A percentile compares a stretch with the other conserved stretches of the same genome.
These are phyloP conservation scores for Sarocladiaceae sp. DNA, from an alignment of 2,329 filamentous ascomycete species.

Conservation along the genomic window DNA sequence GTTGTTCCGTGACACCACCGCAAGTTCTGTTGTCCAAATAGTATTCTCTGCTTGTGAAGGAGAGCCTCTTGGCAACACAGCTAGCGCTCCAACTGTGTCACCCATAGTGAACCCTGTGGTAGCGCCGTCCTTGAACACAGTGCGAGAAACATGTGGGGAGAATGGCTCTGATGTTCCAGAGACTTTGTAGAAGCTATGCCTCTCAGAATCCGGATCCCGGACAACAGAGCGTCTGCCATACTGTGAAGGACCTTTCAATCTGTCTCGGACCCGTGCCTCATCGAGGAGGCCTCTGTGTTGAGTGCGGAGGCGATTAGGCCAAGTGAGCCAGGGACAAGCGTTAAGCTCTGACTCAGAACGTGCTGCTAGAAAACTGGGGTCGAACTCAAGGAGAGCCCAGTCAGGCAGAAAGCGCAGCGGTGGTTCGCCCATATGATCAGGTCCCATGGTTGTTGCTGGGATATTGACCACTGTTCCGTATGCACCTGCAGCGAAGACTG, in stretches of 20 bases:
- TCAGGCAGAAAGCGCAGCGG: not conserved
- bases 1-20: not conserved
- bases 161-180: not conserved
- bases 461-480: not conserved
- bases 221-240: too few relatives aligned
- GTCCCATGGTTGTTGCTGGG: not conserved
- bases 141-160: not conserved
- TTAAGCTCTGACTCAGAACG: not conserved
- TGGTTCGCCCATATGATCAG: too few relatives aligned
- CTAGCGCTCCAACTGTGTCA: not conserved
- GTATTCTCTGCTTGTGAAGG: not conserved
- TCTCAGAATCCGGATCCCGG: too few relatives aligned
- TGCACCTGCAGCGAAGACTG: not conserved
- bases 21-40: constrained; percentile 1
- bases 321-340: not conserved
- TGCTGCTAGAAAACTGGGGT: not conserved
- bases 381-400: not conserved
- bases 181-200: not conserved
- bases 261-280: not conserved
- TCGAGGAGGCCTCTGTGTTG: not conserved
- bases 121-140: not conserved
- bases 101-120: not conserved
- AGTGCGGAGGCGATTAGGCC: not conserved
- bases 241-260: too few relatives aligned
- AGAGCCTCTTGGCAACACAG: not conserved